Conservation (phyloP, 129 eudicot species). For the Centrapalus pauciflorus region DNA sequence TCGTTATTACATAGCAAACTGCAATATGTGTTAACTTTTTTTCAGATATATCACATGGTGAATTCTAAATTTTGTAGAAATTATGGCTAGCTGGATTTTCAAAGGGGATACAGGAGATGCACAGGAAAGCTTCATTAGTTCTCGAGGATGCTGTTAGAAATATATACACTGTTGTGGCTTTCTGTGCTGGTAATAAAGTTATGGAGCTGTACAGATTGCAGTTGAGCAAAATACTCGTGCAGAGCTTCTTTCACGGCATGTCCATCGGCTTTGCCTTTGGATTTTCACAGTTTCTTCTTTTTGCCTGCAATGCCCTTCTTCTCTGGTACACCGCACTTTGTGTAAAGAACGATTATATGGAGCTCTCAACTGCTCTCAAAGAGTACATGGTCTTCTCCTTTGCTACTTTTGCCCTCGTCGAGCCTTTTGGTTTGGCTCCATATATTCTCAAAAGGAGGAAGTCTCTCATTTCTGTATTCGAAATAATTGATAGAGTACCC, state of each 20-base stretch:
- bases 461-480: slow-evolving; percentile 81
- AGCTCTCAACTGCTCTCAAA: slow-evolving; percentile 75
- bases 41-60: not conserved
- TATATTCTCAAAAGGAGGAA: slow-evolving; percentile 88
- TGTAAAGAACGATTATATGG: slow-evolving; percentile 48
- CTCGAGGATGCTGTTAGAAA: slow-evolving; percentile 95
- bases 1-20: not conserved
- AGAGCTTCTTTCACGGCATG: slow-evolving; percentile 91
- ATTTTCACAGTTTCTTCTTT: slow-evolving; percentile 90
- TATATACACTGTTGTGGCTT: slow-evolving; percentile 89
- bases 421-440: slow-evolving; percentile 97
- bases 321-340: slow-evolving; percentile 89
- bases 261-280: slow-evolving; percentile 87
- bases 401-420: slow-evolving; percentile 94
- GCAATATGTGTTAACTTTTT: not conserved
- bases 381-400: slow-evolving; percentile 98
- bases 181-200: slow-evolving; percentile 92
- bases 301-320: slow-evolving; percentile 88
- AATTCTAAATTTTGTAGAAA: slow-evolving; percentile 55
- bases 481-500: slow-evolving; percentile 80
- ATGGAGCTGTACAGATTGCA: slow-evolving; percentile 91
- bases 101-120: slow-evolving; percentile 97
- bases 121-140: slow-evolving; percentile 92
- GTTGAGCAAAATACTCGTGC: slow-evolving; percentile 58
- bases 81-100: slow-evolving; percentile 97